Percentiles rank a stretch among this genome's conserved stretches.
Conservation (phyloP, 2,329 filamentous ascomycete species). For the Beauveria scarabaeidicola region DNA sequence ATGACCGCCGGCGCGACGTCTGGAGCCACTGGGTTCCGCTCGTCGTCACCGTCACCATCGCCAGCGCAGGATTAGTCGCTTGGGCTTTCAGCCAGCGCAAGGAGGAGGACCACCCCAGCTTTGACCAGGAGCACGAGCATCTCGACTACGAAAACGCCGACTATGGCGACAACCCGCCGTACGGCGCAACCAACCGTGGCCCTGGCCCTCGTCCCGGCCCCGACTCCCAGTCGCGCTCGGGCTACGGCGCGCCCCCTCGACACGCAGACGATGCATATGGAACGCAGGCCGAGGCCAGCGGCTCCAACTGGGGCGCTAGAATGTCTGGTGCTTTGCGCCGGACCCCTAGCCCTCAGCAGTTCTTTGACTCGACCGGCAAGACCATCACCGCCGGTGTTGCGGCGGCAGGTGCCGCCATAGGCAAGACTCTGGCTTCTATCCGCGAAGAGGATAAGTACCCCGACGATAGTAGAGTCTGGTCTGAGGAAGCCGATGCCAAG, state of each 20-base stretch:
- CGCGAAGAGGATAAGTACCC: conserved; percentile 78
- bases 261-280: conserved; percentile 24
- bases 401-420: conserved; percentile 73
- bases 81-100: conserved; percentile 91
- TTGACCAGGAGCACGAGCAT: conserved; percentile 43
- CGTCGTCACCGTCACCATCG: conserved; percentile 76
- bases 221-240: background rate
- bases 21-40: conserved; percentile 86
- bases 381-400: conserved; percentile 73
- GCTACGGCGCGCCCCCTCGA: background rate
- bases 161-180: conserved; percentile 45
- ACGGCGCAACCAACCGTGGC: conserved; percentile 32
- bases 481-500: conserved; percentile 74
- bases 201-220: conserved; percentile 10
- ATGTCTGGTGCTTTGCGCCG: conserved; percentile 75
- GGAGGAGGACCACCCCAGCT: conserved; percentile 61
- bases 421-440: conserved; percentile 74
- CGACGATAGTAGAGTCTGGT: conserved; percentile 84
- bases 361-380: conserved; percentile 76
- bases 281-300: conserved; percentile 22
- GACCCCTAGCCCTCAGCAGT: conserved; percentile 79
- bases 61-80: conserved; percentile 75
- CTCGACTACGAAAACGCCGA: conserved; percentile 40
- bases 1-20: conserved; percentile 43
- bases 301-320: conserved; percentile 60